Percentiles rank a stretch among this genome's conserved stretches.
Conservation (phyloP, 2,329 filamentous ascomycete species). For the Graphilbum ipis-grandicollis region DNA sequence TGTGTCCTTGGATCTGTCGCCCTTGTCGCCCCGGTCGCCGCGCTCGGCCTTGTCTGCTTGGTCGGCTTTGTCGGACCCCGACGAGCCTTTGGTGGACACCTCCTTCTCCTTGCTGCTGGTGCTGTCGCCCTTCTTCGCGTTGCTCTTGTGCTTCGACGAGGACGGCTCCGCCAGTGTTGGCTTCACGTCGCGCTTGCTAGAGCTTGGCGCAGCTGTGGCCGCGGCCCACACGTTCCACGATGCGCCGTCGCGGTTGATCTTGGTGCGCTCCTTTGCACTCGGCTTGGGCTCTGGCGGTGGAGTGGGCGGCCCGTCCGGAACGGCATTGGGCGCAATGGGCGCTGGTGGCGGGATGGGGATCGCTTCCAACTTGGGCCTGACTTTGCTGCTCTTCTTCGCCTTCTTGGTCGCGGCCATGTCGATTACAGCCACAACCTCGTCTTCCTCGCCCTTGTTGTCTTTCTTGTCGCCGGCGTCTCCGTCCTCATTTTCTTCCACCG, state of each 20-base stretch:
- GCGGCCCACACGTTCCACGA: conserved; percentile 63
- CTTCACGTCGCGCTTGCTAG: conserved; percentile 23
- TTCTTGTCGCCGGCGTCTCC: conserved; percentile 2
- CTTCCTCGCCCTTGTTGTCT: conserved; percentile 14
- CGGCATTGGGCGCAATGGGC: conserved; percentile 27
- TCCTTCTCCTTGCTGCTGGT: conserved; percentile 27
- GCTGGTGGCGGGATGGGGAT: conserved; percentile 18
- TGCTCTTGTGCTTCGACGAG: conserved; percentile 45
- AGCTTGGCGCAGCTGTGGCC: conserved; percentile 13
- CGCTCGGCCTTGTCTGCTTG: conserved; percentile 13
- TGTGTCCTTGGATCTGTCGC: conserved; percentile 22
- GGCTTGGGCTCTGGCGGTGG: conserved; percentile 39
- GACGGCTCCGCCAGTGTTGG: conserved; percentile 28
- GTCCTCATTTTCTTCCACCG: conserved; percentile 7
- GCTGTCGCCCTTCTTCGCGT: conserved; percentile 38
- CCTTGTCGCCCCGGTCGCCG: conserved; percentile 14
- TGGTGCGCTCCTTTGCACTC: conserved; percentile 55
- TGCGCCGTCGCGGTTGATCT: conserved; percentile 52
- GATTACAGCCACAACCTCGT: conserved; percentile 28
- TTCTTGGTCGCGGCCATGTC: conserved; percentile 30
- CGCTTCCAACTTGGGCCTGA: conserved; percentile 22
- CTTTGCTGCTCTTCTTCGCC: conserved; percentile 19
- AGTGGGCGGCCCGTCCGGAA: conserved; percentile 28
- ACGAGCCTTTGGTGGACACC: conserved; percentile 26
- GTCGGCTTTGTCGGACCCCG: conserved; percentile 40